These are phyloP conservation scores for Gentiana dahurica DNA, from an alignment of 257 asterid species.

Conservation along the genomic window DNA sequence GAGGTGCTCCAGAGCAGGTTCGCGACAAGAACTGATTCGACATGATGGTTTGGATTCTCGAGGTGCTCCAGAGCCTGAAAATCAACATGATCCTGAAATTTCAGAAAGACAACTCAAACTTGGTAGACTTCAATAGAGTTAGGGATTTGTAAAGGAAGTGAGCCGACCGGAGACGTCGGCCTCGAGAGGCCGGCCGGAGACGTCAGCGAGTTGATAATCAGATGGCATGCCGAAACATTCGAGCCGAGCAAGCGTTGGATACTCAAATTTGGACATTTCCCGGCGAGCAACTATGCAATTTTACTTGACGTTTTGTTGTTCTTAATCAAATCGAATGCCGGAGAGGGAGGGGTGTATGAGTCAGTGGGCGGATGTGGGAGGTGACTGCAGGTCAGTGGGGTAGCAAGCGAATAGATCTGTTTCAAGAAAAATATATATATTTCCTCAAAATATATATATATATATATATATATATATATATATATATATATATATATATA, in stretches of 20 bases:
- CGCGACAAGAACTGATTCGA: constrained; percentile 33
- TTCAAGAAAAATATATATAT: too few relatives aligned
- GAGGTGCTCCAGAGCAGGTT: constrained; percentile 42
- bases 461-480: too few relatives aligned
- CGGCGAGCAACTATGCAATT: neutral
- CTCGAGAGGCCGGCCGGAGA: constrained; percentile 49
- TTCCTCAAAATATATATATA: too few relatives aligned
- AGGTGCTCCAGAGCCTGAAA: constrained; percentile 70
- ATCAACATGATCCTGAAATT: constrained; percentile 51
- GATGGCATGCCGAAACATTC: constrained; percentile 39
- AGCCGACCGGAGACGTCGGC: constrained; percentile 28
- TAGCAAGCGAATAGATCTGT: too few relatives aligned
- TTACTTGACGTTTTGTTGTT: too few relatives aligned
- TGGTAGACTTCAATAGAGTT: constrained; percentile 6
- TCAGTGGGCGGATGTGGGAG: too few relatives aligned
- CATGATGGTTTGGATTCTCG: constrained; percentile 73
- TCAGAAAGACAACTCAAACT: constrained; percentile 1
- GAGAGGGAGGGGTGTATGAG: too few relatives aligned
- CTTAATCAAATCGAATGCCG: too few relatives aligned
- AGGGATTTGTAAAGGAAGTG: neutral
- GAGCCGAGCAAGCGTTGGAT: constrained; percentile 45
- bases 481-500: too few relatives aligned
- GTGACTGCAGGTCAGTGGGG: too few relatives aligned
- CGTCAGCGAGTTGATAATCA: constrained; percentile 41
- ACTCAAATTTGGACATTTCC: constrained; percentile 56